Conservation (phyloP, 169 alveolate genomes). For the Eimeria tenella region DNA sequence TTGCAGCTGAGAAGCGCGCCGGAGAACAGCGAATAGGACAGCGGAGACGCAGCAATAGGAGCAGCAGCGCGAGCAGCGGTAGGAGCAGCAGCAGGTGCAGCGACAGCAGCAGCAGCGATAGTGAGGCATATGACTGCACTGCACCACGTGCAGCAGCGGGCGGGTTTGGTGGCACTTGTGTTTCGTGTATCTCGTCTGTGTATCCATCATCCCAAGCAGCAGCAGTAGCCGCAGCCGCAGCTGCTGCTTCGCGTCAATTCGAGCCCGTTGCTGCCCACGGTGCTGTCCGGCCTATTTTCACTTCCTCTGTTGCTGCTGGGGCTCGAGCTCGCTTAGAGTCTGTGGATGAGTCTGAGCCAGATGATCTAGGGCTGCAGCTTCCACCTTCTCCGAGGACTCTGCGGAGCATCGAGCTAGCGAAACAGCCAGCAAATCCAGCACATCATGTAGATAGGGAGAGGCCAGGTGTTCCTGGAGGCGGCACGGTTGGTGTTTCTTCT, state of each 20-base stretch:
- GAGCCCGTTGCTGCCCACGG: background rate
- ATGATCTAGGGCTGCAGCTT: slow-evolving; percentile 19
- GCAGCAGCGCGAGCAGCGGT: slow-evolving; percentile 18
- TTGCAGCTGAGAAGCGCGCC: background rate
- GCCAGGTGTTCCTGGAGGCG: background rate
- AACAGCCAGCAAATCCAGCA: background rate
- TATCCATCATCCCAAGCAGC: slow-evolving; percentile 15
- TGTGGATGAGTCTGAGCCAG: background rate
- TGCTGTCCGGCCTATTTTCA: background rate
- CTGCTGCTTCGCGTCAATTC: background rate
- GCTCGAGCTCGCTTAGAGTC: background rate
- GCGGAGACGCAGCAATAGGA: background rate
- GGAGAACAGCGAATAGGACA: background rate
- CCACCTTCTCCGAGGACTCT: slow-evolving; percentile 41
- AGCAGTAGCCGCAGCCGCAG: background rate
- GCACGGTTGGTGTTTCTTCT: background rate
- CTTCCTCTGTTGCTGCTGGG: slow-evolving; percentile 15
- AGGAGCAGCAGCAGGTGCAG: slow-evolving; percentile 38
- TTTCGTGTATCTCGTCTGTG: slow-evolving; percentile 35
- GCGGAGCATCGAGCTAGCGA: background rate
- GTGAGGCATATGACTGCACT: background rate
- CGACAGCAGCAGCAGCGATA: slow-evolving; percentile 12
- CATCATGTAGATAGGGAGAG: background rate
- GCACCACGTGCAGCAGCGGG: background rate
- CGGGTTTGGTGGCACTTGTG: background rate